Base-by-base conservation (phyloP, 2,329 filamentous ascomycete genomes). In the Colletotrichum sidae region DNA sequence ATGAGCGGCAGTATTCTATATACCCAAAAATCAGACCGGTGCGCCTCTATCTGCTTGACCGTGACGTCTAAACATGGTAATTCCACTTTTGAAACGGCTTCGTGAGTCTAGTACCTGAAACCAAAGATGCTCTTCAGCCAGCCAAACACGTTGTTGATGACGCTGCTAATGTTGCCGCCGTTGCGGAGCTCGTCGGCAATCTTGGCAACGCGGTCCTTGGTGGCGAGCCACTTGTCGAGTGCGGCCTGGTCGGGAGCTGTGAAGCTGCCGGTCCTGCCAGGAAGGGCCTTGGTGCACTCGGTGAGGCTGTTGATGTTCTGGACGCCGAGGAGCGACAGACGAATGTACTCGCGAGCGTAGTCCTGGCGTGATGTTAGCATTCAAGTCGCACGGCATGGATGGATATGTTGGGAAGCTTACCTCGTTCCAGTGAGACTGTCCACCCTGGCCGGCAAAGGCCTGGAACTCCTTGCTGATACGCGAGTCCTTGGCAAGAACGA, bases 221-320 rank as follows among this genome's bases (percentile, higher is more conserved):
- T 72, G 5, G 74, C 75, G n/a, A 67, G 60, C 60, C 60, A 67
- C 54, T 59, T 67, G 45, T 65, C 54, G 10, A 67, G 37, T 8
- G 45, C 64, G 7, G 49, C 51, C 54, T 67, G 64, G 2, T 67
- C 64, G 15, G 64, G 64, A 3, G 64, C 53, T 9, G 34, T 64
- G 67, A 71, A 77, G 12, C 60, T 59, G 34, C 8, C 38, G n/a
- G 69, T 70, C 17, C 69, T 68, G 1, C 75, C 54, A 10, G 81
- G 84, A 9, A 87, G 73, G 1, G 83, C 82, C 69, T 82, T 80
- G 9, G 83, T 84, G 78, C 85, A 88, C 68, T 87, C 84, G 10
- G 80, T 84, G 46, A 88, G 74, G 38, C 77, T 72, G 72, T 87
- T 87, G 72, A 88, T 83, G 70, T 86, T 86, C 69, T 84, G 79